A percentile compares a stretch with the other conserved stretches of the same genome.
Evolutionary conservation across 192 early-diverging fungal genomes (phyloP).

Genomic region (Spinellus fusiger): DNA sequence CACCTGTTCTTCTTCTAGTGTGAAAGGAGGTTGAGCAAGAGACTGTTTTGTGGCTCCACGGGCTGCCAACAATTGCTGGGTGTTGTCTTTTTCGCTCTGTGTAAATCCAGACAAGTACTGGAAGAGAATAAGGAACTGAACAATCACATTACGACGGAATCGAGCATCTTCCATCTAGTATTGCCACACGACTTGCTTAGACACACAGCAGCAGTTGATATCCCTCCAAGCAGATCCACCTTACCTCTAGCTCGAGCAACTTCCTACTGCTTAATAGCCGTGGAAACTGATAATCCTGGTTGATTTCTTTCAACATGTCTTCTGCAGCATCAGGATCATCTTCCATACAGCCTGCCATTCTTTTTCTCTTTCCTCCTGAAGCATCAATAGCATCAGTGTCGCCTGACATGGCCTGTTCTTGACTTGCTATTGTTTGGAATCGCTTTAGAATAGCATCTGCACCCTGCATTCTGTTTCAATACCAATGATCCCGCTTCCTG

Average conservation of each 20-base stretch:
- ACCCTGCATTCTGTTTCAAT: conserved; percentile 2
- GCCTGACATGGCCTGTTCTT: conserved; percentile 3
- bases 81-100: conserved; percentile 35
- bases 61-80: conserved; percentile 37
- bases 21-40: conserved; percentile 16
- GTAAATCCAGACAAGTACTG: conserved; percentile 63
- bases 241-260: conserved; percentile 69
- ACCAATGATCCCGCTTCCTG: neutral
- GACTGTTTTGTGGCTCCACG: conserved; percentile 55
- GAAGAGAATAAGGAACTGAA: conserved; percentile 84
- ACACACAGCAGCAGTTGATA: neutral
- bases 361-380: conserved; percentile 5
- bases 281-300: conserved; percentile 58
- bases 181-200: neutral
- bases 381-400: neutral
- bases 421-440: conserved; percentile 17
- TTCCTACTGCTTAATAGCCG: conserved; percentile 70
- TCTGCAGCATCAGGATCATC: conserved; percentile 2
- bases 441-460: conserved; percentile 13
- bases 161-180: conserved; percentile 68
- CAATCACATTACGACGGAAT: conserved; percentile 81
- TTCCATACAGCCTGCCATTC: neutral
- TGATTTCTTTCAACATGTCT: conserved; percentile 22
- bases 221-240: neutral
- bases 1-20: conserved; percentile 25